These are phyloP conservation scores for Pinus tabuliformis DNA, from an alignment of 75 land plant species.

Conservation along the genomic window DNA sequence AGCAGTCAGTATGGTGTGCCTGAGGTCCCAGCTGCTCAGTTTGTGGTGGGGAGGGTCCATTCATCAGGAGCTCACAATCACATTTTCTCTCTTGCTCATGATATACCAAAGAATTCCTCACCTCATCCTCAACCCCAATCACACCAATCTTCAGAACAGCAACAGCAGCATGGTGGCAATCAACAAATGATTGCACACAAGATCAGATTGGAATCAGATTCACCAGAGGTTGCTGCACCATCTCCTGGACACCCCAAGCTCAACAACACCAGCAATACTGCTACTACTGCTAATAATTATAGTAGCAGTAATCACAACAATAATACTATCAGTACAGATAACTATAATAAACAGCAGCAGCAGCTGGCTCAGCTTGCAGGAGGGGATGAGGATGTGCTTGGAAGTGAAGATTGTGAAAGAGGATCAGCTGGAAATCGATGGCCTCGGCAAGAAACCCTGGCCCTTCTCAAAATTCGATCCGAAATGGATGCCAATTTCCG, in stretches of 20 bases:
- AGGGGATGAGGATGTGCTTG: conserved; percentile 5
- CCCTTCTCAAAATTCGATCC: conserved; percentile 21
- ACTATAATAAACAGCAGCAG: neutral
- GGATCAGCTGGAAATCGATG: conserved; percentile 19
- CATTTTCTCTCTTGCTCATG: neutral
- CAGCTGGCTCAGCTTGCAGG: neutral
- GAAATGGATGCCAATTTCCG: conserved; percentile 26
- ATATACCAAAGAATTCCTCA: no score
- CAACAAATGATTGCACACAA: neutral
- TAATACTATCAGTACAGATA: neutral
- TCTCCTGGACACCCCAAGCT: neutral
- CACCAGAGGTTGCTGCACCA: neutral
- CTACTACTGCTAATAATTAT: neutral
- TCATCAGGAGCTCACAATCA: conserved; percentile 11
- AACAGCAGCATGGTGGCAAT: neutral
- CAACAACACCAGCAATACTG: conserved; percentile 11
- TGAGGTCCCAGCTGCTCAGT: conserved; percentile 27
- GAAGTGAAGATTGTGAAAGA: conserved; percentile 9
- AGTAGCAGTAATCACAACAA: neutral
- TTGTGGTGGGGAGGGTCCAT: conserved; percentile 30
- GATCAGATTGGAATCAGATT: conserved; percentile 11
- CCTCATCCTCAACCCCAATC: conserved; percentile 3
- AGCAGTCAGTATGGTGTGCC: conserved; percentile 36
- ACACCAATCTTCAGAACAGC: neutral
- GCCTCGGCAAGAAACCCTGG: conserved; percentile 21